Percentiles rank a stretch among this genome's conserved stretches.
phyloP scores from a whole-genome alignment of 306 rosid species.

The Cicer pinnatifidum region DNA sequence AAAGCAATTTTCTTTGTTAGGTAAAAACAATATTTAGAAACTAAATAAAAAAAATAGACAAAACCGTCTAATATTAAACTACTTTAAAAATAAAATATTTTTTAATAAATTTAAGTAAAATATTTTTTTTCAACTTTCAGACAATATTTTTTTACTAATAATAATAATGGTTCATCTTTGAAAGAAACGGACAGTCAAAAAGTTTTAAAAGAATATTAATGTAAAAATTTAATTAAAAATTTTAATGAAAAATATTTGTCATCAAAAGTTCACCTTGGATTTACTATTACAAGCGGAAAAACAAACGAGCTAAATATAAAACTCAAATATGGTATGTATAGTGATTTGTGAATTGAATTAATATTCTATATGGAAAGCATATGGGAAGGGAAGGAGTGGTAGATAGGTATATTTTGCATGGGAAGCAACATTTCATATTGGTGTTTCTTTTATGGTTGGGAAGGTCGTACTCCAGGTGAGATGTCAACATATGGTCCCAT shows the following conservation, averaged over 20 bases:
- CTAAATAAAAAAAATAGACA: not conserved
- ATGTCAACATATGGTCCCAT: constrained; percentile 48
- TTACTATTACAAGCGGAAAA: not conserved
- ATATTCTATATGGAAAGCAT: constrained; percentile 30
- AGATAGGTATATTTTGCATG: constrained; percentile 55
- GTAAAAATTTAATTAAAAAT: not conserved
- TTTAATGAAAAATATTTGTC: not conserved
- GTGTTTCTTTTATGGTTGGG: constrained; percentile 54
- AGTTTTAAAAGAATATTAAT: not conserved
- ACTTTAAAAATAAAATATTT: too few species aligned
- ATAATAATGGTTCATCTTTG: too few species aligned
- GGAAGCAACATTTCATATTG: constrained; percentile 56
- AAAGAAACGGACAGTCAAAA: not conserved
- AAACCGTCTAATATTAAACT: too few species aligned
- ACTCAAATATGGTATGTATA: not conserved
- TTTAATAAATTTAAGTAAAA: too few species aligned
- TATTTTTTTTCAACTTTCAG: too few species aligned
- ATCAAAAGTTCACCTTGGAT: not conserved
- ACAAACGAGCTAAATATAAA: not conserved
- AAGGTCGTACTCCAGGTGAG: constrained; percentile 53
- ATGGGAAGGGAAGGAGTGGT: constrained; percentile 36
- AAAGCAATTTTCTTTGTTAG: not conserved
- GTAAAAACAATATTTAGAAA: not conserved
- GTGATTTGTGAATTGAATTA: constrained; percentile 15
- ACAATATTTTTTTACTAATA: too few species aligned